Percentiles rank a stretch among this genome's conserved stretches.
Conservation (phyloP, 352 stramenopile genomes). For the Phytopythium sindhum region DNA sequence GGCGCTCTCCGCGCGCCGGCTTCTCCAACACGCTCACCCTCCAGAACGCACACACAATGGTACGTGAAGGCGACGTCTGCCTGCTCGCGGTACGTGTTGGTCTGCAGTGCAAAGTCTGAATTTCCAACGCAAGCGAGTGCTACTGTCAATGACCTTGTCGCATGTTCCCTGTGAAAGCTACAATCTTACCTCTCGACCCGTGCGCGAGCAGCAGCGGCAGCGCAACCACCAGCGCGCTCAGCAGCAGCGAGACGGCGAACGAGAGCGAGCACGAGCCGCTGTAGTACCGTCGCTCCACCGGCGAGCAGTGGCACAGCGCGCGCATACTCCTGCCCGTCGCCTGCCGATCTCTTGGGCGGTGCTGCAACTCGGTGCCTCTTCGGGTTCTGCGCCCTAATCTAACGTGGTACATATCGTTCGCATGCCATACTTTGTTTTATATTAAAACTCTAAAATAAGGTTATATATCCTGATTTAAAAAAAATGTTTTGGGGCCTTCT, state of each 20-base stretch:
- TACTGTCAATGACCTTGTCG: not conserved
- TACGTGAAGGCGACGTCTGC: slow-evolving; percentile 51
- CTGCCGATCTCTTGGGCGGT: slow-evolving; percentile 9
- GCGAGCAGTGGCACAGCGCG: slow-evolving; percentile 40
- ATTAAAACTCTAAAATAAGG: not conserved
- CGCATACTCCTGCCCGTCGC: slow-evolving; percentile 25
- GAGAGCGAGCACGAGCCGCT: slow-evolving; percentile 45
- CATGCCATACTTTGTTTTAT: not conserved
- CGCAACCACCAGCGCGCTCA: slow-evolving; percentile 36
- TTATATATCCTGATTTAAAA: not conserved
- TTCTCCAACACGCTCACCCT: slow-evolving; percentile 28
- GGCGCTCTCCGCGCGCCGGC: slow-evolving; percentile 2
- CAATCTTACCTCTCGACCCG: slow-evolving; percentile 37
- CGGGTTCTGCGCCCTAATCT: not conserved
- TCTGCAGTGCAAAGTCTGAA: slow-evolving; percentile 60
- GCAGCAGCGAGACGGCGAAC: slow-evolving; percentile 36
- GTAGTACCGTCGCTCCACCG: slow-evolving; percentile 60
- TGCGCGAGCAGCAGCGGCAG: slow-evolving; percentile 62
- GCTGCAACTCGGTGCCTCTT: not conserved
- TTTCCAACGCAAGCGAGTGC: not conserved
- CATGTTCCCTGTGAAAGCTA: not conserved
- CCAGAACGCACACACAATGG: slow-evolving; percentile 55
- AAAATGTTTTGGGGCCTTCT: not conserved
- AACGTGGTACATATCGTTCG: not conserved
- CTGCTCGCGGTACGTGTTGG: slow-evolving; percentile 62